Evolutionary conservation across 257 asterid species (phyloP).

Genomic region (Solanum appendiculatum): DNA sequence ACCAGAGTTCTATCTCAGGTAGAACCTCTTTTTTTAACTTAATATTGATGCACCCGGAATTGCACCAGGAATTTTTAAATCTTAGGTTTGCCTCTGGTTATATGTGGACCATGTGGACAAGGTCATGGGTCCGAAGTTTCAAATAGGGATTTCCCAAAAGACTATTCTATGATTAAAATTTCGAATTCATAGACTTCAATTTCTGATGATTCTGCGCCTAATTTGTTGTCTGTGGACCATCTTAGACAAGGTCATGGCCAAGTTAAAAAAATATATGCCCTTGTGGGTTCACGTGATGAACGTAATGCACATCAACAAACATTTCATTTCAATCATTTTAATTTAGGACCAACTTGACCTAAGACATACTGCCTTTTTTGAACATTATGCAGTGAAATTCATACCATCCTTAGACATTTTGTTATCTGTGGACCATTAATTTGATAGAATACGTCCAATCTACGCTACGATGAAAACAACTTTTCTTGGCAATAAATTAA

Average conservation of each 20-base stretch:
- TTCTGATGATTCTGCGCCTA: not conserved
- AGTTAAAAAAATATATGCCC: not conserved
- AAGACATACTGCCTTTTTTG: not conserved
- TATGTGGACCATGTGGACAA: not conserved
- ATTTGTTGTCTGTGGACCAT: not conserved
- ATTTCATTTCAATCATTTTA: not conserved
- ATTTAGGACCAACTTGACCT: not conserved
- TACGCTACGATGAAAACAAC: too few relatives aligned
- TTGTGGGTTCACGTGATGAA: not conserved
- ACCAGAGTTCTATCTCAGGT: too few relatives aligned
- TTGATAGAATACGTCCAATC: not conserved
- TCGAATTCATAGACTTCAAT: not conserved
- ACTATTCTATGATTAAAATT: too few relatives aligned
- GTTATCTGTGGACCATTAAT: not conserved
- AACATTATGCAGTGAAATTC: not conserved
- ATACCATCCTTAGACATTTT: not conserved
- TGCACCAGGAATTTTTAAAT: too few relatives aligned
- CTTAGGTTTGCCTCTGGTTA: too few relatives aligned
- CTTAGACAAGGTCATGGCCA: not conserved
- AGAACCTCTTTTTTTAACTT: too few relatives aligned
- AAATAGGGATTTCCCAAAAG: not conserved
- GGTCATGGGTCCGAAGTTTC: not conserved
- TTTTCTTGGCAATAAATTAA: not conserved
- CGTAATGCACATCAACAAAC: not conserved
- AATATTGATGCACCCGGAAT: too few relatives aligned